These are phyloP conservation scores for Brassica hybrid DNA, from an alignment of 441 rosid species.

Conservation along the genomic window DNA sequence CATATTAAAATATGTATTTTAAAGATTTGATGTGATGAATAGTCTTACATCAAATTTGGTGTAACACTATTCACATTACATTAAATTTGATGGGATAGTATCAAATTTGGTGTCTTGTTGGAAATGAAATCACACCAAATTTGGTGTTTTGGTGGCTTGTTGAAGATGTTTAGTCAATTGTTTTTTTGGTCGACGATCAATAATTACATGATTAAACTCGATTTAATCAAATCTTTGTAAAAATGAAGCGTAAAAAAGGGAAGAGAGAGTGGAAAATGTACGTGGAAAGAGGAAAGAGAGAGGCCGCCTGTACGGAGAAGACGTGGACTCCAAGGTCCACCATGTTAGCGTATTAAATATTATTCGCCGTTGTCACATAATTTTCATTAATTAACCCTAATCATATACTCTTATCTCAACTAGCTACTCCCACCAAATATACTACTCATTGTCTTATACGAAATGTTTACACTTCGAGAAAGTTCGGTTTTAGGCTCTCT, in stretches of 20 bases:
- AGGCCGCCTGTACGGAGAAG: conserved; percentile 39
- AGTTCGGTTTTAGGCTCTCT: not conserved
- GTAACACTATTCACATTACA: too few species aligned
- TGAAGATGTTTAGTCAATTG: too few species aligned
- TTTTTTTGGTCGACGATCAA: not conserved
- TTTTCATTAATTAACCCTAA: conserved; percentile 31
- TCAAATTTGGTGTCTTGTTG: too few species aligned
- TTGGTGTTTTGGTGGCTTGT: too few species aligned
- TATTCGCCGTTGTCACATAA: conserved; percentile 5
- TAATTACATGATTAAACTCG: not conserved
- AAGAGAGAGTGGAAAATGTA: conserved; percentile 24
- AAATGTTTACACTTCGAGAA: not conserved
- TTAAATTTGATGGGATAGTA: too few species aligned
- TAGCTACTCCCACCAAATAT: conserved; percentile 26
- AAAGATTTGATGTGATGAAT: too few species aligned
- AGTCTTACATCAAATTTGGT: too few species aligned
- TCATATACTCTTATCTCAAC: conserved; percentile 23
- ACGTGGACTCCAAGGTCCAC: conserved; percentile 40
- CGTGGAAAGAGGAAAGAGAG: conserved; percentile 32
- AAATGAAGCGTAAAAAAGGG: not conserved
- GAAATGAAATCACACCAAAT: too few species aligned
- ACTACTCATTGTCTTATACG: not conserved
- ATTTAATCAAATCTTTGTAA: not conserved
- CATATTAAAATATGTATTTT: too few species aligned
- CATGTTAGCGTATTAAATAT: conserved; percentile 1